Base-by-base conservation (phyloP, 345 rosid species). In the Eucalyptus curtisii region DNA sequence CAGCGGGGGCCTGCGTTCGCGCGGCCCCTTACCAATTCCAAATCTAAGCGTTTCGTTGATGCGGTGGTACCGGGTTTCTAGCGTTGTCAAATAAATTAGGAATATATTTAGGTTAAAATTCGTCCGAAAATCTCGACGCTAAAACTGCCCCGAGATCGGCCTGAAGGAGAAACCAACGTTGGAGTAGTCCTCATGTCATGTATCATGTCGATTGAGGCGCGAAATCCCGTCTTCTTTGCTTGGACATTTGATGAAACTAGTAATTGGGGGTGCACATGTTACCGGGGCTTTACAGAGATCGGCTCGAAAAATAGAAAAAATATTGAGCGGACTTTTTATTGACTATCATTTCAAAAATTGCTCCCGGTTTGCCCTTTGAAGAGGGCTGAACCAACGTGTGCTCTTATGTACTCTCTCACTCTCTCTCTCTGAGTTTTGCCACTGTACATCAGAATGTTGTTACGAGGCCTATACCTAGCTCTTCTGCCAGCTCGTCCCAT, bases 401-500 rank as follows among this genome's bases (percentile, higher is more conserved):
- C 84, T 76, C 81, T 64, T 76, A 20, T 76, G 84, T 20, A 40
- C 84, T 20, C 30, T 76, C 47, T 64, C n/a, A n/a, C 27, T 48
- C 49, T 44, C 45, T 44, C 57, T 52, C 57, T 19, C 10, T 52
- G 5, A 19, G 84, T 37, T 76, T 11, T 25, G 30, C 47, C 27
- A 40, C 47, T 13, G 16, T 76, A 76, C 84, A 76, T 68, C 82
- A 95, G 91, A 97, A 95, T 84, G 98, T 94, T 82, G 92, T 96
- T 87, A 96, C 95, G 86, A 97, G 98, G 88, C 98, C 99, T 90
- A 97, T 96, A 50, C 99, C 99, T 49, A 97, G 90, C 91, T 97
- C 99, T 93, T 95, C 99, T 19, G 99, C 98, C 42, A 97, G 99
- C 89, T 96, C 98, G 85, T 97, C 99, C 95, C 98, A 95, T 71